Base-by-base conservation (phyloP, 1,284 basidiomycete genomes). In the Pseudozyma tsukubaensis region DNA sequence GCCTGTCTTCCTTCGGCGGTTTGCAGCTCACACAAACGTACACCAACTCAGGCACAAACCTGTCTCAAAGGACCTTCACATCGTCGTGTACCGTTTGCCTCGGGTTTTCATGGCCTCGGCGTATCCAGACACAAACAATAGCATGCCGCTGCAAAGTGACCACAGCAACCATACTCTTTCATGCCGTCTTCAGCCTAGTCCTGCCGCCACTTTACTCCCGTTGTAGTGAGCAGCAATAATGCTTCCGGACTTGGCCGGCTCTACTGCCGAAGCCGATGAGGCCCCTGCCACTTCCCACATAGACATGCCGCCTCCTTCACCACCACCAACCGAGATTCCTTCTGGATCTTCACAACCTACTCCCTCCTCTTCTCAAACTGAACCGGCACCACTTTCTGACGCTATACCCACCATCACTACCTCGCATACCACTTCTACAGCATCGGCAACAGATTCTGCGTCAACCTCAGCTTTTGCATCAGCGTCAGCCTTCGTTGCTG, bases 231-330 rank as follows among this genome's bases (percentile, higher is more conserved):
- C 44, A 24, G 12, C 14, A 18, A 21, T 19, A 9, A 45, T 45
- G 44, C 18, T 24, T 45, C 44, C 44, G 10, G 16, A 21, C 19
- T 45, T n/a, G 11, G 37, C 34, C 10, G 51, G 45, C 24, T 29
- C 24, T 24, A 21, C 49, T 12, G 49, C 34, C 34, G 12, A 18
- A 10, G 36, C 44, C 35, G 37, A 34, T 14, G 14, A 11, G 13
- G 43, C 24, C 12, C 8, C 32, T 32, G 24, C 18, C 18, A 47
- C 44, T 40, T 14, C n/a, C 18, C 32, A 10, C 39, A 18, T 39
- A 37, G 59, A 39, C 10, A 52, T 57, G 59, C 36, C 59, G 45
- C 65, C 59, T 48, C 54, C 54, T 43, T 24, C 34, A 32, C 55
- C 56, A 44, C 59, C 59, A n/a, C 35, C 65, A 40, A 49, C 62